Evolutionary conservation across 208 protist genomes (phyloP), one percentile per base, ranked within the genome.

Genomic region (Lotmaria passim): DNA sequence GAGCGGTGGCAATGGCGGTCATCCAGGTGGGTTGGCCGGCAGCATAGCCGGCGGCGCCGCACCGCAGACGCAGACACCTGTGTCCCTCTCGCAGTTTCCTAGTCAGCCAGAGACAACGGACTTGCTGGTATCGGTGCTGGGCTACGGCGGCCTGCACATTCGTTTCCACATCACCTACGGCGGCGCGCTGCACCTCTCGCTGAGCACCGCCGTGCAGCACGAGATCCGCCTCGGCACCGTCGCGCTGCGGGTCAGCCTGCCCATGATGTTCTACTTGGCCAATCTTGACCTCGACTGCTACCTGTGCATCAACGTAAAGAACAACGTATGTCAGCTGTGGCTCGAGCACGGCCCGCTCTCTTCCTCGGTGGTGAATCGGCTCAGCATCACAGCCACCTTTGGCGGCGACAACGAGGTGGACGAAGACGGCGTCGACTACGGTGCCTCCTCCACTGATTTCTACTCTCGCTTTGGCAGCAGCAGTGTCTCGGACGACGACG

Each of bases 161-260:
- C 81, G 82, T 31, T 71, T 96, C 4, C 91, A 96, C 75, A 61
- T 92, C 7, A 96, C 91, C 26, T 96, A 96, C 61, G 91, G 91
- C 36, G 91, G 91, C 6, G 57, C 82, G 21, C 69, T 96, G 74
- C 73, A 81, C 21, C 34, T 96, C 2, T 81, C 82, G 7, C 39
- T 89, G 5, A 76, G 73, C 39, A 78, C 69, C 4, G 75, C 81
- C 3, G 67, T 91, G 63, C 83, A 82, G 46, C 78, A 93, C 63
- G 77, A 89, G 14, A 34, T 96, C 23, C 50, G 50, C 21, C 39
- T 90, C 23, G 82, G 82, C 14, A 61, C 82, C 7, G 60, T 85
- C 14, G 38, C 73, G 19, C 44, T 92, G 36, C 81, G 83, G 7
- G 74, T 95, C 15, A 79, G 78, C 33, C 85, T 96, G 73, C 86